These are phyloP conservation scores for Didymella segeticola DNA, from an alignment of 2,329 filamentous ascomycete genomes.

Conservation along the genomic window DNA sequence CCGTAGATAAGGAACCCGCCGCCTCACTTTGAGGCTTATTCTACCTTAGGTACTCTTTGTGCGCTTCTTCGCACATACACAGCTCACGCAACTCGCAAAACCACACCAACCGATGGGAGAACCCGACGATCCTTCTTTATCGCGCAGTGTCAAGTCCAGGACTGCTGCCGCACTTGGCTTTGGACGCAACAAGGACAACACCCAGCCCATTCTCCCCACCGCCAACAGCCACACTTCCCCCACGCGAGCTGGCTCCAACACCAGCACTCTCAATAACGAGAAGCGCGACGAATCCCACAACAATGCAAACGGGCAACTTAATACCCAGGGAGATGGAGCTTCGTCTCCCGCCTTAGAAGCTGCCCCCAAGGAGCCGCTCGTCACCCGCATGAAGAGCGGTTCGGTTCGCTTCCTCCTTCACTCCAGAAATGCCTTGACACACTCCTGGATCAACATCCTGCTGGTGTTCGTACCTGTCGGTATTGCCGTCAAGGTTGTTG, in stretches of 20 bases:
- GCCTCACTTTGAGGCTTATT: conserved; percentile 31
- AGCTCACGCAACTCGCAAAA: conserved; percentile 14
- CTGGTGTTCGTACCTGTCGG: conserved; percentile 80
- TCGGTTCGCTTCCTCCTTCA: conserved; percentile 61
- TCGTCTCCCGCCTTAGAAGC: conserved; percentile 60
- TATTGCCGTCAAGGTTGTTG: conserved; percentile 65
- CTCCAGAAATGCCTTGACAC: conserved; percentile 66
- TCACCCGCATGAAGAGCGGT: conserved; percentile 58
- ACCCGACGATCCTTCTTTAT: conserved; percentile 59
- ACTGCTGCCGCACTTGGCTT: conserved; percentile 55
- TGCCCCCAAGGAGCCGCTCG: conserved; percentile 53
- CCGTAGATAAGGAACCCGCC: conserved; percentile 26
- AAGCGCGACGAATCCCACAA: conserved; percentile 25
- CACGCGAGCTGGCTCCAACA: conserved; percentile 23
- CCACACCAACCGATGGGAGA: conserved; percentile 60
- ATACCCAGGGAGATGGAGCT: conserved; percentile 58
- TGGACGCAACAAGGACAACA: conserved; percentile 43
- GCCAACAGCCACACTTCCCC: conserved; percentile 29
- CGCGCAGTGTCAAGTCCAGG: conserved; percentile 60
- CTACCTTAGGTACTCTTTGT: conserved; percentile 13
- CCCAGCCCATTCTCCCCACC: conserved; percentile 39
- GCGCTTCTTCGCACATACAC: conserved; percentile 10
- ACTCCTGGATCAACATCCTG: conserved; percentile 80
- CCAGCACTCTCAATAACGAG: conserved; percentile 29
- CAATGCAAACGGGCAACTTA: conserved; percentile 34